Evolutionary conservation across 2,329 filamentous ascomycete species (phyloP).

Genomic region (Neurospora sp.): DNA sequence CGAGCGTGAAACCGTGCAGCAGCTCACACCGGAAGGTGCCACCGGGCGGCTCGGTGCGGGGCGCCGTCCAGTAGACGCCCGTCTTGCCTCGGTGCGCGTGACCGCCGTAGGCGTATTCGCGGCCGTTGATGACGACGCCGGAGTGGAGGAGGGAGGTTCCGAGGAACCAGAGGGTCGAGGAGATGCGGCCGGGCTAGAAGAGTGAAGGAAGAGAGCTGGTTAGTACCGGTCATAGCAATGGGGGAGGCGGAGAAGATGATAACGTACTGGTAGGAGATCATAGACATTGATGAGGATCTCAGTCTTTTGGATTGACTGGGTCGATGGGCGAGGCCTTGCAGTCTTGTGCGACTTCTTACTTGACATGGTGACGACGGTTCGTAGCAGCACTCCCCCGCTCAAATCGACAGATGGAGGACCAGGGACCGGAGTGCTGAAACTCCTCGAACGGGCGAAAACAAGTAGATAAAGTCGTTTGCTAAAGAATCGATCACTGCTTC

Average conservation of each 20-base stretch:
- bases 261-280: slow-evolving; percentile 60
- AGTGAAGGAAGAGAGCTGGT: not conserved
- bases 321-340: slow-evolving; percentile 47
- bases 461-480: not conserved
- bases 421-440: not conserved
- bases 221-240: not conserved
- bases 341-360: slow-evolving; percentile 33
- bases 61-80: slow-evolving; percentile 76
- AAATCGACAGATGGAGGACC: not conserved
- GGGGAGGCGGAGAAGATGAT: not conserved
- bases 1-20: slow-evolving; percentile 70
- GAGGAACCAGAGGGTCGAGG: slow-evolving; percentile 68
- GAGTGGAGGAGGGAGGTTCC: slow-evolving; percentile 73
- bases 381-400: not conserved
- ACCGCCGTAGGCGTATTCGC: slow-evolving; percentile 78
- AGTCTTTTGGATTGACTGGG: slow-evolving; percentile 60
- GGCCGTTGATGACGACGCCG: slow-evolving; percentile 69
- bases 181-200: slow-evolving; percentile 57
- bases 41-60: slow-evolving; percentile 62
- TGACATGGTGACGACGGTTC: slow-evolving; percentile 25
- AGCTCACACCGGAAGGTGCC: slow-evolving; percentile 68
- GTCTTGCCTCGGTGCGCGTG: slow-evolving; percentile 62
- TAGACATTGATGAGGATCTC: slow-evolving; percentile 71
- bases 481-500: not conserved
- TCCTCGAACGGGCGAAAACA: not conserved